phyloP scores from a whole-genome alignment of 2,329 filamentous ascomycete genomes.

The Sclerotiophoma versabilis region DNA sequence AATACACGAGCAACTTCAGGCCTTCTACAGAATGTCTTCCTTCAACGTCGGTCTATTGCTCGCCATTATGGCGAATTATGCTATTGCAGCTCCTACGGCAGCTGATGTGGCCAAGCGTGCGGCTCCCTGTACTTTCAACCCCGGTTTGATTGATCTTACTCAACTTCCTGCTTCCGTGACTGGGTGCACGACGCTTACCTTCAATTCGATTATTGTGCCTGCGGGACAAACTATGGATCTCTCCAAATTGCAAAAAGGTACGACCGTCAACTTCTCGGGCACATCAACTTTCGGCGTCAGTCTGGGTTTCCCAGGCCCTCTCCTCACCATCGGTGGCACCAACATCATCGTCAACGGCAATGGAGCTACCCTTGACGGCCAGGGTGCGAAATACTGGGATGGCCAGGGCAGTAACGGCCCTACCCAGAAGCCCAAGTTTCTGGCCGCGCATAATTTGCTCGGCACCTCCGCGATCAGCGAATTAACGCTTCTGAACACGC shows the following conservation, averaged over 20 bases:
- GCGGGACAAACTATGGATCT: constrained; percentile 45
- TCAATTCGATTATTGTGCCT: background rate
- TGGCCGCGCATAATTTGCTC: background rate
- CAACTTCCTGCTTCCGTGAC: background rate
- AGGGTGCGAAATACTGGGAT: constrained; percentile 34
- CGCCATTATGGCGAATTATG: background rate
- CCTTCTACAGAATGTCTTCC: background rate
- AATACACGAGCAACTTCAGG: too few relatives aligned
- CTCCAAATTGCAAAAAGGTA: constrained; percentile 49
- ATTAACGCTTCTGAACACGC: constrained; percentile 60
- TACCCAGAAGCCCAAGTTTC: constrained; percentile 31
- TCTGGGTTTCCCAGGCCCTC: constrained; percentile 45
- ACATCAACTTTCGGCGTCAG: constrained; percentile 21
- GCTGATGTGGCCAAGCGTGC: background rate
- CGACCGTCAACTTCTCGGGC: constrained; percentile 51
- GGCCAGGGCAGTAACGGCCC: constrained; percentile 57
- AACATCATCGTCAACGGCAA: constrained; percentile 53
- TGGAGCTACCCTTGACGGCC: constrained; percentile 30
- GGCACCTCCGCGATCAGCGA: constrained; percentile 47
- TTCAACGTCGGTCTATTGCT: background rate
- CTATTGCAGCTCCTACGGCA: background rate
- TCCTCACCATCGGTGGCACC: constrained; percentile 45
- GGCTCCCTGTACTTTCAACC: background rate
- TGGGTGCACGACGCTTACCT: background rate
- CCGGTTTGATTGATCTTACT: background rate